phyloP scores from a whole-genome alignment of 2,329 filamentous ascomycete species.

The Ilyonectria sp. region DNA sequence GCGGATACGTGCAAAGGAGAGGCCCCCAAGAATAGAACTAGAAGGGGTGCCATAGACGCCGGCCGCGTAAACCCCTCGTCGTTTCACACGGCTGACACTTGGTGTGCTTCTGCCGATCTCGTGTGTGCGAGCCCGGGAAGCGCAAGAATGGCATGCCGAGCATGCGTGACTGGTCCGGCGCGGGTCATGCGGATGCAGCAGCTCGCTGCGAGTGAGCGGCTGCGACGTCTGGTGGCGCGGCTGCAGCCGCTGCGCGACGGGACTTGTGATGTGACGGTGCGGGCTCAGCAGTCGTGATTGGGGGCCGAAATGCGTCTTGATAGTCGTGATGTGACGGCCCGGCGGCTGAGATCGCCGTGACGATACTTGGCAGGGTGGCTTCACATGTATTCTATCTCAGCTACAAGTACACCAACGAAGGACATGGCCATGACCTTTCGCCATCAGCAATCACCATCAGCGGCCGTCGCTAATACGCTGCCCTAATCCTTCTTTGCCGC shows the following conservation, averaged over 20 bases:
- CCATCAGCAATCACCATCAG: constrained; percentile 6
- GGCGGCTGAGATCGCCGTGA: constrained; percentile 2
- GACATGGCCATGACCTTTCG: not conserved
- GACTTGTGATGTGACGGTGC: constrained; percentile 26
- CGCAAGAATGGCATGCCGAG: constrained; percentile 5
- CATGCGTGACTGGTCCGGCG: constrained; percentile 10
- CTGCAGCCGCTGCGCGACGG: constrained; percentile 28
- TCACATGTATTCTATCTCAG: constrained; percentile 13
- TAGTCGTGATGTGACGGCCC: constrained; percentile 11
- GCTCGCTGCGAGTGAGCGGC: constrained; percentile 21
- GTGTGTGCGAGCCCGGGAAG: not conserved
- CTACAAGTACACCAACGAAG: constrained; percentile 11
- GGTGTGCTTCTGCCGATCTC: not conserved
- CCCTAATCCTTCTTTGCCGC: constrained; percentile 37
- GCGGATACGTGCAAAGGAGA: not conserved
- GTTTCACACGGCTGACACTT: constrained; percentile 12
- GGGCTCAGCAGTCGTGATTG: constrained; percentile 18
- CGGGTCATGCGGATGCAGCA: constrained; percentile 24
- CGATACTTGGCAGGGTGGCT: constrained; percentile 12
- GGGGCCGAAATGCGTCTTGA: constrained; percentile 12
- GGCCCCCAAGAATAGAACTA: constrained; percentile 17
- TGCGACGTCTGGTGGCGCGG: constrained; percentile 22
- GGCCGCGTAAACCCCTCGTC: constrained; percentile 8
- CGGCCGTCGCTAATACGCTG: not conserved
- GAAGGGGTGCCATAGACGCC: constrained; percentile 14